phyloP scores from a whole-genome alignment of 768 basidiomycete species.

The Suillus lakei region DNA sequence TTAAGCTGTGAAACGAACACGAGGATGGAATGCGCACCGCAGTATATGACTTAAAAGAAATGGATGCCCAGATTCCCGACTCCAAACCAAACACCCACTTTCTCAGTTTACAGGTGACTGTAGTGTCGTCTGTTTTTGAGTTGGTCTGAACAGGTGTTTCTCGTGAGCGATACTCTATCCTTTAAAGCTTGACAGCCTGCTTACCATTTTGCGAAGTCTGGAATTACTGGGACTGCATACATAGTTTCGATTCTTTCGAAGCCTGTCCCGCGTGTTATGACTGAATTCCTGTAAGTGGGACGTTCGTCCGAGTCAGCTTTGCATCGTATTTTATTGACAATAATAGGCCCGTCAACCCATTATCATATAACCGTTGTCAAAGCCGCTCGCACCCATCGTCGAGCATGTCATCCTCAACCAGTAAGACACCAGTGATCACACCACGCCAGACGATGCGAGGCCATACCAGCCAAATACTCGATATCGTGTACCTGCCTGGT shows the following conservation, averaged over 20 bases:
- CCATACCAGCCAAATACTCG: neutral
- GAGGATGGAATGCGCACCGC: neutral
- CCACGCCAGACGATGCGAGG: neutral
- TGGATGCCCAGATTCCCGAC: neutral
- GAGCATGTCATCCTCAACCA: neutral
- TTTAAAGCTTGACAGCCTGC: neutral
- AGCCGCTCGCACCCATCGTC: too few relatives aligned
- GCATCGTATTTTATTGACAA: neutral
- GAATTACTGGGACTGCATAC: neutral
- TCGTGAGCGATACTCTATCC: neutral
- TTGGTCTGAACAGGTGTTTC: neutral
- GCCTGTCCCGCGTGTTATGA: neutral
- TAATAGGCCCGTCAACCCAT: neutral
- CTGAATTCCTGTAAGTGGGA: neutral
- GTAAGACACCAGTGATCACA: neutral
- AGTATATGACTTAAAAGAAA: neutral
- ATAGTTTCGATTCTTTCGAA: neutral
- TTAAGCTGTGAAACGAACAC: neutral
- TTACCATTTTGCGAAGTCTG: neutral
- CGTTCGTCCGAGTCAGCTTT: too few relatives aligned
- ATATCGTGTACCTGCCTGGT: neutral
- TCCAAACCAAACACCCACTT: neutral
- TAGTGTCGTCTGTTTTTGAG: neutral
- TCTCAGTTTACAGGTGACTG: neutral
- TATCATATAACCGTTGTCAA: neutral